Percentiles rank a stretch among this genome's conserved stretches.
Evolutionary conservation across 495 filamentous ascomycete genomes (phyloP).

Genomic region (Podospora appendiculata): DNA sequence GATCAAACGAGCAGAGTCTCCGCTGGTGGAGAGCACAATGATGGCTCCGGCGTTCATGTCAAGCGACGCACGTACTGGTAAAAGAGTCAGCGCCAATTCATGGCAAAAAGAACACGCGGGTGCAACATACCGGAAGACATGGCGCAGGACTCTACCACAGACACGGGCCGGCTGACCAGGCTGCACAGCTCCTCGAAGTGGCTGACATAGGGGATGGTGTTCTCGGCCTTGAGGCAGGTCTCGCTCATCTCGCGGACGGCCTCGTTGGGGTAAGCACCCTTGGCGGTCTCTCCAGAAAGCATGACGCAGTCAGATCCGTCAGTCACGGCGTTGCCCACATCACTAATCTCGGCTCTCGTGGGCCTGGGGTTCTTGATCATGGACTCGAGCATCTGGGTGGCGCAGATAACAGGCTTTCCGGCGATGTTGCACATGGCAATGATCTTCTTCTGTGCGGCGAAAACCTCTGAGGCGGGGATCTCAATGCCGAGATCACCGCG

Average conservation of each 20-base stretch:
- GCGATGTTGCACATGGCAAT: conserved; percentile 99
- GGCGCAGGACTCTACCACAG: conserved; percentile 82
- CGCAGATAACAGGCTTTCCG: conserved; percentile 95
- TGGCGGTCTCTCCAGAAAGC: conserved; percentile 97
- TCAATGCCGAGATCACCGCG: conserved; percentile 98
- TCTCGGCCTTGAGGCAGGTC: conserved; percentile 91
- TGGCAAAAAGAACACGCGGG: too few species aligned
- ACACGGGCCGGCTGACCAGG: conserved; percentile 70
- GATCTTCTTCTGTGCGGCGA: conserved; percentile 99
- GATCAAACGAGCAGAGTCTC: conserved; percentile 83
- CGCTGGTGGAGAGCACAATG: conserved; percentile 85
- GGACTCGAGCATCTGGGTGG: conserved; percentile 73
- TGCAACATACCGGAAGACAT: conserved; percentile 58
- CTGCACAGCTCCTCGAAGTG: conserved; percentile 91
- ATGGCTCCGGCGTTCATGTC: conserved; percentile 95
- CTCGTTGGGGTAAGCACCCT: conserved; percentile 89
- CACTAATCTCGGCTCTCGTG: conserved; percentile 94
- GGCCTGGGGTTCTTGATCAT: conserved; percentile 99
- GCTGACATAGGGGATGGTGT: conserved; percentile 91
- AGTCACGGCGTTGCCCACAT: conserved; percentile 95
- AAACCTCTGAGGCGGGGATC: conserved; percentile 96
- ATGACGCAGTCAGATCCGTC: conserved; percentile 99
- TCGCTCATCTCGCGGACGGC: conserved; percentile 97
- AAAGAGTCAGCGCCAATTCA: too few species aligned
- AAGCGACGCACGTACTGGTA: conserved; percentile 70